A percentile compares a stretch with the other conserved stretches of the same genome.
Conservation (phyloP, 2,329 filamentous ascomycete species). For the Macrophomina phaseolina region DNA sequence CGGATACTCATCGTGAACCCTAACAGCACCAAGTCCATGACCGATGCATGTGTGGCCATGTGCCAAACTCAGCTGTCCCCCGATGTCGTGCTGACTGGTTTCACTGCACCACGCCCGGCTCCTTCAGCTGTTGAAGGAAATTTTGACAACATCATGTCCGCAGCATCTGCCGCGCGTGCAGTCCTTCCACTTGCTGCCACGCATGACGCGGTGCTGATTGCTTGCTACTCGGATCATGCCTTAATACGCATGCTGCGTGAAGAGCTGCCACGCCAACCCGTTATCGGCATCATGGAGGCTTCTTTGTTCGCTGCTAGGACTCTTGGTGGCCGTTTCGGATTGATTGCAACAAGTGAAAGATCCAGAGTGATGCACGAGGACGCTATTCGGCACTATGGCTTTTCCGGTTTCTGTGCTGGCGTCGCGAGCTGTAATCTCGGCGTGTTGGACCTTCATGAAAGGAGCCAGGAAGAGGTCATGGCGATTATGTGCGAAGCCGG, state of each 20-base stretch:
- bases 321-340: slow-evolving; percentile 54
- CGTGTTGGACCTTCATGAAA: slow-evolving; percentile 53
- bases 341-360: slow-evolving; percentile 50
- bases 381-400: slow-evolving; percentile 49
- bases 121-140: slow-evolving; percentile 59
- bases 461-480: slow-evolving; percentile 47
- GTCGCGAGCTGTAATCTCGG: slow-evolving; percentile 50
- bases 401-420: slow-evolving; percentile 51
- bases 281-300: slow-evolving; percentile 60
- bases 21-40: slow-evolving; percentile 56
- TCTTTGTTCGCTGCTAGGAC: slow-evolving; percentile 57
- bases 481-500: slow-evolving; percentile 48
- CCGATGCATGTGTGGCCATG: slow-evolving; percentile 53
- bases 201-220: slow-evolving; percentile 56
- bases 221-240: slow-evolving; percentile 57
- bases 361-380: slow-evolving; percentile 50
- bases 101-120: slow-evolving; percentile 56
- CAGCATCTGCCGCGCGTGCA: slow-evolving; percentile 55
- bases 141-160: slow-evolving; percentile 57
- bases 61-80: slow-evolving; percentile 52
- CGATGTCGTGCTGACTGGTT: slow-evolving; percentile 55
- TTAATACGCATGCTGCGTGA: slow-evolving; percentile 55
- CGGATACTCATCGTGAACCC: slow-evolving; percentile 57
- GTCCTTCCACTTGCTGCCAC: slow-evolving; percentile 50
- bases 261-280: slow-evolving; percentile 49